Base-by-base conservation (phyloP, 176 grass and related monocot species). In the Thinopyrum elongatum region DNA sequence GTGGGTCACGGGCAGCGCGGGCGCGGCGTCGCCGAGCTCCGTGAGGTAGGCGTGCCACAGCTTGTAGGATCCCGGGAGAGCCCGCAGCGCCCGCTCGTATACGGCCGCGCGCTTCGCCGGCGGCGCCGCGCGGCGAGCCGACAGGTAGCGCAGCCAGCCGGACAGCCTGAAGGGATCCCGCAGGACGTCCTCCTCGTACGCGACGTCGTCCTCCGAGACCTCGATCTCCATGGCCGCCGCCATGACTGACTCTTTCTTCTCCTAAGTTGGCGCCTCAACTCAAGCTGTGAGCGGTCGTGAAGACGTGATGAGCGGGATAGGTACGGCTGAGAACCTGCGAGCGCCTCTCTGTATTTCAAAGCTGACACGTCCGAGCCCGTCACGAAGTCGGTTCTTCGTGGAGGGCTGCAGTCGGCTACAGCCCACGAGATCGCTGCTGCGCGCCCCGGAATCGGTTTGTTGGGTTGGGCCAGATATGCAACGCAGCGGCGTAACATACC, bases 21-120 rank as follows among this genome's bases (percentile, higher is more conserved):
- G 90, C 21, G 91, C 86, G 2, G 86, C 82, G 58, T 73, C 88
- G 26, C 81, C 77, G 69, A 93, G 90, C 72, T 97, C 92, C 7
- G 70, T 85, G 39, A 97, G 80, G 65, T 97, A 97, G 1, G 92
- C 88, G n/a, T 97, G 88, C 94, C 94, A 97, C 4, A 94, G 78
- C 75, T 97, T 97, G 86, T 97, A 97, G 10, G 85, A 88, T 0
- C 90, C 92, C 6, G 92, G 94, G 1, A 97, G 88, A 6, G 88
- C 94, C 17, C 82, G 86, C 69, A 94, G 80, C 2, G 92, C 87
- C 11, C 94, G 94, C 44, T 94, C 94, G 80, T 94, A 94, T 75
- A 97, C 76, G 19, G 79, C 76, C 2, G 80, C 74, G 25, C 92
- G 92, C 39, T 60, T 86, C 64, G 70, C 73, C 65, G 80, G 78